A percentile compares a stretch with the other conserved stretches of the same genome.
These are phyloP conservation scores for Phaffia rhodozyma DNA, from an alignment of 1,284 basidiomycete species.

Conservation along the genomic window DNA sequence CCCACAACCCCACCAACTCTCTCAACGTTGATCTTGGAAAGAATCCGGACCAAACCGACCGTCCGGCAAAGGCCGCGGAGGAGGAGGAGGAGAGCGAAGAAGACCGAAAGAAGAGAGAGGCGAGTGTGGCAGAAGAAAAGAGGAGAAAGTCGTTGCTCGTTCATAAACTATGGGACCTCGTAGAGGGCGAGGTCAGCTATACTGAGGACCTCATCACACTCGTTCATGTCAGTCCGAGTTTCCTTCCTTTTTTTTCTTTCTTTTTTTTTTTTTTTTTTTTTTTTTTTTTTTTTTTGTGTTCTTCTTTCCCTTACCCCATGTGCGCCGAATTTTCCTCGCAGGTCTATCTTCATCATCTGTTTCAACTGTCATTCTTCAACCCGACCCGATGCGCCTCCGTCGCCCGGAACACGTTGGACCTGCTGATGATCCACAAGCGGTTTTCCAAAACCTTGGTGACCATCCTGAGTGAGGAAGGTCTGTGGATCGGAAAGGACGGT, in stretches of 20 bases:
- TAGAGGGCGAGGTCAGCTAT: constrained; percentile 71
- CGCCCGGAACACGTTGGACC: constrained; percentile 57
- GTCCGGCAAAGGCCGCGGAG: too few relatives aligned
- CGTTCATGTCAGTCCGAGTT: constrained; percentile 48
- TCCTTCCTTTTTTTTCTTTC: constrained; percentile 25
- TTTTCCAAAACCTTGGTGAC: constrained; percentile 43
- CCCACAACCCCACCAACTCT: too few relatives aligned
- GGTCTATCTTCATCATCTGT: constrained; percentile 38
- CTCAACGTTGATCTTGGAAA: too few relatives aligned
- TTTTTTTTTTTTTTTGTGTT: constrained; percentile 30
- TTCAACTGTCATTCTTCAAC: constrained; percentile 33
- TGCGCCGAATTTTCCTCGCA: constrained; percentile 23
- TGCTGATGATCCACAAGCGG: constrained; percentile 61
- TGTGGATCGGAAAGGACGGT: constrained; percentile 29
- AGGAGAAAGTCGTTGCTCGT: neutral
- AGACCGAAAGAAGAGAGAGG: neutral
- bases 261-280: neutral
- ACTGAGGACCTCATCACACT: constrained; percentile 61
- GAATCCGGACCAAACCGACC: too few relatives aligned
- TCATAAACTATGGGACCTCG: constrained; percentile 44
- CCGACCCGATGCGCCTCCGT: constrained; percentile 36
- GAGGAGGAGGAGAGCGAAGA: neutral
- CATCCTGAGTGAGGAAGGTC: constrained; percentile 47
- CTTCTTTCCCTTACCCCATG: too few relatives aligned
- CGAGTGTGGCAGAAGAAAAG: neutral